phyloP scores from a whole-genome alignment of 1,139 yeast species.

The Taphrina deformans region DNA sequence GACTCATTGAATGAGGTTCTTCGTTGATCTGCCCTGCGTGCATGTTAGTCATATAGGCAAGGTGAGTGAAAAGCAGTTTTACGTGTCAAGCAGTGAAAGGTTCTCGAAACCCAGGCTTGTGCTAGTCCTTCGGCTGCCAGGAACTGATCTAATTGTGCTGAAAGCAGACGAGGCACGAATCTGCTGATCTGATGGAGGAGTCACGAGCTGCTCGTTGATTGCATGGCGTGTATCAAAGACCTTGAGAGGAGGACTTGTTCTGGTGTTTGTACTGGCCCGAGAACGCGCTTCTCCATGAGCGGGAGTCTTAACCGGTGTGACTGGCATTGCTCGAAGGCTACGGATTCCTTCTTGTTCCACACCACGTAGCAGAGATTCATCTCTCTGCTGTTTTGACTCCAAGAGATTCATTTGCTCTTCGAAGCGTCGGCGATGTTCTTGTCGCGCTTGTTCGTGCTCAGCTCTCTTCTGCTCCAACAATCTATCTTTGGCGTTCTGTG shows the following conservation, averaged over 20 bases:
- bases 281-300: slow-evolving; percentile 37
- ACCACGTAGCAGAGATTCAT: slow-evolving; percentile 40
- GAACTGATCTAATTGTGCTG: slow-evolving; percentile 33
- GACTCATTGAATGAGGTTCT: slow-evolving; percentile 13
- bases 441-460: slow-evolving; percentile 40
- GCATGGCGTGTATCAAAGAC: slow-evolving; percentile 34
- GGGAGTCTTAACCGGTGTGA: slow-evolving; percentile 38
- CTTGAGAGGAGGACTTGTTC: slow-evolving; percentile 26
- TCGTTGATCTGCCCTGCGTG: slow-evolving; percentile 21
- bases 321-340: slow-evolving; percentile 35
- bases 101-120: slow-evolving; percentile 24
- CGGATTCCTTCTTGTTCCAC: slow-evolving; percentile 31
- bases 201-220: slow-evolving; percentile 38
- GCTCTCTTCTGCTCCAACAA: slow-evolving; percentile 40
- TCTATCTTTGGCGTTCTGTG: slow-evolving; percentile 22
- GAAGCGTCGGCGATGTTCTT: slow-evolving; percentile 40
- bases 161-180: slow-evolving; percentile 38
- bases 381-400: slow-evolving; percentile 41
- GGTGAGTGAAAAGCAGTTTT: no score
- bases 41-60: no score
- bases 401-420: slow-evolving; percentile 41
- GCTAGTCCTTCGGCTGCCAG: slow-evolving; percentile 37
- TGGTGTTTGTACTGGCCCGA: slow-evolving; percentile 32
- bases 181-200: slow-evolving; percentile 39
- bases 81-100: slow-evolving; percentile 32